Conservation (phyloP, 2,329 filamentous ascomycete genomes). For the Dactylellina cionopaga region DNA sequence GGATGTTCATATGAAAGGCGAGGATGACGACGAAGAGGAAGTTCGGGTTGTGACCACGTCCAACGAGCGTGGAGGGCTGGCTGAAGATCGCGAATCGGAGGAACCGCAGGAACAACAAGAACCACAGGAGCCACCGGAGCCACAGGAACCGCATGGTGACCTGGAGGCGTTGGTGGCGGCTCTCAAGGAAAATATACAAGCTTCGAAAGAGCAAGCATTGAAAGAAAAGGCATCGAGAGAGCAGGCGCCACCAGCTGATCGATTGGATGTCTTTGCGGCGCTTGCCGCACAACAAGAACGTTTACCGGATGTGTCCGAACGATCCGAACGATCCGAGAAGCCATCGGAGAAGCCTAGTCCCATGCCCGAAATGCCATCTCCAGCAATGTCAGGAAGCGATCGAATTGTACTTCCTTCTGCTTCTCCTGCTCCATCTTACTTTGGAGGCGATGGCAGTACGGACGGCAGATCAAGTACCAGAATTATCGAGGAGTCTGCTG, state of each 20-base stretch:
- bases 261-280: slow-evolving; percentile 11
- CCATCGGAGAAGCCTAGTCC: not conserved
- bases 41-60: not conserved
- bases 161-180: slow-evolving; percentile 9
- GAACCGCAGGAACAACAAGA: not conserved
- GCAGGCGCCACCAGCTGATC: not conserved
- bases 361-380: slow-evolving; percentile 7
- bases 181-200: not conserved
- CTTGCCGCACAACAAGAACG: slow-evolving; percentile 19
- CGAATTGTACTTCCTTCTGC: slow-evolving; percentile 13
- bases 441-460: slow-evolving; percentile 22
- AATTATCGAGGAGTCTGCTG: slow-evolving; percentile 16
- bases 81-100: not conserved
- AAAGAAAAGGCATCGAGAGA: not conserved
- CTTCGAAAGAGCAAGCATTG: not conserved
- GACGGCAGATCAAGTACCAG: slow-evolving; percentile 36
- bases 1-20: slow-evolving; percentile 19
- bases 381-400: slow-evolving; percentile 6
- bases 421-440: slow-evolving; percentile 30
- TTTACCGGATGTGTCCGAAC: not conserved
- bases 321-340: not conserved
- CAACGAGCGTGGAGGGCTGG: not conserved
- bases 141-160: not conserved
- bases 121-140: too few species aligned
- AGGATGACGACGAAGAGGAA: not conserved